Conservation (phyloP, 345 rosid species). For the Dipteronia dyeriana region DNA sequence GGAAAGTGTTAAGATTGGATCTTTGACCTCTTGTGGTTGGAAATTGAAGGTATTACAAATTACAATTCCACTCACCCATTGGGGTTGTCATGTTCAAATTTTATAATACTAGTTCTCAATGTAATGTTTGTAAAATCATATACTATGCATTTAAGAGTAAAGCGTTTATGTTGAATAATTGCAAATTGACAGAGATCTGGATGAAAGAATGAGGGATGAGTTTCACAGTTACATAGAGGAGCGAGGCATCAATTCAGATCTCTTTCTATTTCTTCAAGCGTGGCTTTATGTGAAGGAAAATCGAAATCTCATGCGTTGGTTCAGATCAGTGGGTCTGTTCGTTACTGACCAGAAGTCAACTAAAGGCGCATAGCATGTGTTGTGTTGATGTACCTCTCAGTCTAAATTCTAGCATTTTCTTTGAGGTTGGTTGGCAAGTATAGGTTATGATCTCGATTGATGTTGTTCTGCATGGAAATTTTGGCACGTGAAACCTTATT, state of each 20-base stretch:
- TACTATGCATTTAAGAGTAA: background rate
- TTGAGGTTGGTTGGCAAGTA: background rate
- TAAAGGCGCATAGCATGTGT: conserved; percentile 14
- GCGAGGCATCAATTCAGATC: conserved; percentile 77
- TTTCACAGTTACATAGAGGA: conserved; percentile 77
- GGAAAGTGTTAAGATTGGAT: background rate
- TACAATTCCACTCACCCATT: background rate
- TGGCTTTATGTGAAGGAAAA: conserved; percentile 94
- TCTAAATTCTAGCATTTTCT: background rate
- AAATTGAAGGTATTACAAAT: background rate
- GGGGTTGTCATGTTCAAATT: background rate
- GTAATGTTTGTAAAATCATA: background rate
- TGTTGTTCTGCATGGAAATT: background rate
- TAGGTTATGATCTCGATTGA: background rate
- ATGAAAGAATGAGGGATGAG: conserved; percentile 75
- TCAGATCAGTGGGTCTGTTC: conserved; percentile 71
- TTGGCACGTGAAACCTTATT: background rate
- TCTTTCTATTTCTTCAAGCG: conserved; percentile 87
- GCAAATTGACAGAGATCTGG: conserved; percentile 58
- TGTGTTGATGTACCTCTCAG: background rate
- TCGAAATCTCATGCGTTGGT: conserved; percentile 71
- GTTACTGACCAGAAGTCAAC: conserved; percentile 42
- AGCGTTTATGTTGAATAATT: background rate
- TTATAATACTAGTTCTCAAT: no score
- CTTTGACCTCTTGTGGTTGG: background rate